phyloP scores from a whole-genome alignment of 495 filamentous ascomycete species.

The Durotheca rogersii region DNA sequence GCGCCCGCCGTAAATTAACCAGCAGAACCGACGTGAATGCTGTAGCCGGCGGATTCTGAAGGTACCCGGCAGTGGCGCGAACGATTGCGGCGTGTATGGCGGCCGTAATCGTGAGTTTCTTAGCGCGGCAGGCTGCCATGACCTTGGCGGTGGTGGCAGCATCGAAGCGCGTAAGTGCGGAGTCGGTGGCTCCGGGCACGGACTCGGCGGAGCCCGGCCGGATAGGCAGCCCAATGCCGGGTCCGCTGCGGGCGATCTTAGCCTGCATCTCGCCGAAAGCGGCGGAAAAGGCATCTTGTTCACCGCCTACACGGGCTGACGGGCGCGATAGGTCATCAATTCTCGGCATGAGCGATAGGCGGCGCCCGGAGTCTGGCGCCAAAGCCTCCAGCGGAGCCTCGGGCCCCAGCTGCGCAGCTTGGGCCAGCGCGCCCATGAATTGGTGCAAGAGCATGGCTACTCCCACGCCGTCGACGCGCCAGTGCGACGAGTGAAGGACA shows the following conservation, averaged over 20 bases:
- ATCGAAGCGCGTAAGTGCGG: background rate
- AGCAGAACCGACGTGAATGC: conserved; percentile 21
- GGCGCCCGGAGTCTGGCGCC: background rate
- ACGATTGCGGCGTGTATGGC: conserved; percentile 29
- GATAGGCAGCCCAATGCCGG: conserved; percentile 16
- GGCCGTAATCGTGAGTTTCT: conserved; percentile 13
- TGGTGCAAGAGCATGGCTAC: conserved; percentile 19
- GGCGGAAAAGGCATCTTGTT: background rate
- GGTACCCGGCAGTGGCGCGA: conserved; percentile 11
- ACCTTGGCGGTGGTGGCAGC: background rate
- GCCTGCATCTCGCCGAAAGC: background rate
- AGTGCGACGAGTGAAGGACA: conserved; percentile 26
- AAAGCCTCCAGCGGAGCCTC: background rate
- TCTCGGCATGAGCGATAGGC: background rate
- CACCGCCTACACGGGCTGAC: background rate
- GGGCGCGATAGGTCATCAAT: conserved; percentile 4
- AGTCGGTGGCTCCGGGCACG: background rate
- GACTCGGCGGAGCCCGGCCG: background rate
- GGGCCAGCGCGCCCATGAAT: conserved; percentile 17
- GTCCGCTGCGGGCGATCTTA: background rate
- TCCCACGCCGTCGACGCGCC: conserved; percentile 34
- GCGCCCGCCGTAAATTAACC: conserved; percentile 19
- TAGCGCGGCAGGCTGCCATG: conserved; percentile 7
- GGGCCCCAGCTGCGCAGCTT: background rate
- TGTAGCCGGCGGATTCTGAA: conserved; percentile 7